phyloP scores from a whole-genome alignment of 176 grass and related monocot species.

The Eragrostis nindensis region DNA sequence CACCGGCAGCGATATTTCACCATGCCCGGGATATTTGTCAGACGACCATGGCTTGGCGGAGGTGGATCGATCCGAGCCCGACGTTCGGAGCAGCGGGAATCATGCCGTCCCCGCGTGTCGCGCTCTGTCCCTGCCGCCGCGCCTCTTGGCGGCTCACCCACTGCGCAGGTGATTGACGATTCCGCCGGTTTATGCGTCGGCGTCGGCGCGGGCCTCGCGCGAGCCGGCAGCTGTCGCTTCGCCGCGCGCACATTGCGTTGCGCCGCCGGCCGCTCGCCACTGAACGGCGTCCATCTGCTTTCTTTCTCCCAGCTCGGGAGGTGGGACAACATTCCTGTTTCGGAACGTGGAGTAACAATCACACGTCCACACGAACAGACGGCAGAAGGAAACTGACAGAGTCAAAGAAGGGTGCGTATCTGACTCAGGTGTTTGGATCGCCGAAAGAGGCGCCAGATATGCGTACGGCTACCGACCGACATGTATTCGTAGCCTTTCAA shows the following conservation, averaged over 20 bases:
- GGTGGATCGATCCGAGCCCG: not conserved
- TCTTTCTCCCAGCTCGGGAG: too few species aligned
- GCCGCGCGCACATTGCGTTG: not conserved
- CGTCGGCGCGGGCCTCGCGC: not conserved
- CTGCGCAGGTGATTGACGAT: not conserved
- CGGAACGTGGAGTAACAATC: not conserved
- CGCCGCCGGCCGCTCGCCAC: not conserved
- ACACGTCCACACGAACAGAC: not conserved
- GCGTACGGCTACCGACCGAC: not conserved
- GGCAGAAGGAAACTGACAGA: not conserved
- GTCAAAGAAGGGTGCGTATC: not conserved
- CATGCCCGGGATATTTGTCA: too few species aligned
- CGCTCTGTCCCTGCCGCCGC: not conserved
- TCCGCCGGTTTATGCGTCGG: too few species aligned
- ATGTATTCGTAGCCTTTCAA: not conserved
- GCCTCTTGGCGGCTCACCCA: too few species aligned
- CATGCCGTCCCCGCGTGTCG: not conserved
- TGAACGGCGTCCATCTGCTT: not conserved
- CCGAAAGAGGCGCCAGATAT: not conserved
- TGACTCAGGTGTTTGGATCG: not conserved
- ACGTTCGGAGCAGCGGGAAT: not conserved
- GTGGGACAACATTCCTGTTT: too few species aligned
- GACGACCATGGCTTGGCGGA: too few species aligned
- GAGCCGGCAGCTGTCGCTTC: not conserved
- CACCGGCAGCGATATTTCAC: too few species aligned